Conservation (phyloP, 192 early-diverging fungal genomes). For the Gonapodya prolifera region DNA sequence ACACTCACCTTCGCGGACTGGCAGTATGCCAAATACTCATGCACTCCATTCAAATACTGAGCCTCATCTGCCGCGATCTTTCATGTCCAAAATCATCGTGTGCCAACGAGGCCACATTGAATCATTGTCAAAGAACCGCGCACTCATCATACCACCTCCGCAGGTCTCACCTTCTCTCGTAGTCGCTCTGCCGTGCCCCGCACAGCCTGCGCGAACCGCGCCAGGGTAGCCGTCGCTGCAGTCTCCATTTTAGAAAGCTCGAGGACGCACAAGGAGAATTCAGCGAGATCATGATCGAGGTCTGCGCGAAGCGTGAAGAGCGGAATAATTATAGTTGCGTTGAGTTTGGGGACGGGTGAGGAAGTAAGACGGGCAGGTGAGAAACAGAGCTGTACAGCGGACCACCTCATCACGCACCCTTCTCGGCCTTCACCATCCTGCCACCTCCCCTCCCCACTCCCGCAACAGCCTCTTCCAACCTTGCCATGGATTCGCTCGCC, state of each 20-base stretch:
- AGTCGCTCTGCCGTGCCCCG: slow-evolving; percentile 53
- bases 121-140: not conserved
- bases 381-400: too few species aligned
- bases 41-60: slow-evolving; percentile 60
- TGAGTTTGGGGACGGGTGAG: too few species aligned
- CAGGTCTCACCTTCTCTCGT: slow-evolving; percentile 44
- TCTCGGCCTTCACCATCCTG: not conserved
- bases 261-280: slow-evolving; percentile 62
- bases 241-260: slow-evolving; percentile 77
- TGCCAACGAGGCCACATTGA: not conserved
- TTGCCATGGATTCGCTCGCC: slow-evolving; percentile 66
- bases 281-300: slow-evolving; percentile 60
- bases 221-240: slow-evolving; percentile 61
- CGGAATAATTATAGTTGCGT: too few species aligned
- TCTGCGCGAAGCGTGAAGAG: slow-evolving; percentile 25
- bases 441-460: slow-evolving; percentile 72
- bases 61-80: slow-evolving; percentile 46
- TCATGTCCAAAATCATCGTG: not conserved
- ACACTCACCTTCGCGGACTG: slow-evolving; percentile 51
- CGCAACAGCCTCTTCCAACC: slow-evolving; percentile 74
- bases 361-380: too few species aligned
- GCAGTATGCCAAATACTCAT: slow-evolving; percentile 78
- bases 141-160: not conserved
- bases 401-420: not conserved
- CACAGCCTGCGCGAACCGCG: slow-evolving; percentile 60